Evolutionary conservation across 306 rosid genomes (phyloP).

Genomic region (Mucuna pruriens): DNA sequence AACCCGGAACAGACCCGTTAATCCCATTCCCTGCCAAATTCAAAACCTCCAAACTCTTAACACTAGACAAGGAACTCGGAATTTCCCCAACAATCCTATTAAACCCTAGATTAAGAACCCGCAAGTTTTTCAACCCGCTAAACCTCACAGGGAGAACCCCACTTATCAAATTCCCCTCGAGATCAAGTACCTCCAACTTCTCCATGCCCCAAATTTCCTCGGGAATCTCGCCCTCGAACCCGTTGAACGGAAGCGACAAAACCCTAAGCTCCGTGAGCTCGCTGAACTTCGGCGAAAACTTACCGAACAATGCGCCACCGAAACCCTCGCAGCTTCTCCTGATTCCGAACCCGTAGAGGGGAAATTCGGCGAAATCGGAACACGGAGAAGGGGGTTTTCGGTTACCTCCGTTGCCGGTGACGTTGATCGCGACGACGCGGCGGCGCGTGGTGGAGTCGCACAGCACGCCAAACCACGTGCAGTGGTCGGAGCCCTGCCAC

Average conservation of each 20-base stretch:
- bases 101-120: conserved; percentile 74
- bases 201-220: conserved; percentile 60
- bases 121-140: conserved; percentile 50
- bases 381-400: conserved; percentile 41
- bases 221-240: conserved; percentile 65
- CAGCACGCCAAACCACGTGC: conserved; percentile 68
- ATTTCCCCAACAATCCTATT: conserved; percentile 66
- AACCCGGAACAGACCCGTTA: conserved; percentile 70
- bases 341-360: conserved; percentile 69
- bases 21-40: conserved; percentile 71
- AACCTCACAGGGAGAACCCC: conserved; percentile 54
- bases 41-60: conserved; percentile 60
- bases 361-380: conserved; percentile 53
- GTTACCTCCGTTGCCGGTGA: conserved; percentile 62
- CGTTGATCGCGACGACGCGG: conserved; percentile 67
- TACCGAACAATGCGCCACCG: conserved; percentile 57
- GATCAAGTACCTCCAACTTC: conserved; percentile 77
- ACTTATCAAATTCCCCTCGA: conserved; percentile 65
- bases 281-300: conserved; percentile 53
- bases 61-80: conserved; percentile 49
- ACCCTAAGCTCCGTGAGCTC: conserved; percentile 65
- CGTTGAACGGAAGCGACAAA: conserved; percentile 71
- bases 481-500: conserved; percentile 60
- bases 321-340: conserved; percentile 52
- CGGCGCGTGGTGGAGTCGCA: conserved; percentile 54